Evolutionary conservation across 2,329 filamentous ascomycete genomes (phyloP).

Genomic region (Fusarium falciforme): DNA sequence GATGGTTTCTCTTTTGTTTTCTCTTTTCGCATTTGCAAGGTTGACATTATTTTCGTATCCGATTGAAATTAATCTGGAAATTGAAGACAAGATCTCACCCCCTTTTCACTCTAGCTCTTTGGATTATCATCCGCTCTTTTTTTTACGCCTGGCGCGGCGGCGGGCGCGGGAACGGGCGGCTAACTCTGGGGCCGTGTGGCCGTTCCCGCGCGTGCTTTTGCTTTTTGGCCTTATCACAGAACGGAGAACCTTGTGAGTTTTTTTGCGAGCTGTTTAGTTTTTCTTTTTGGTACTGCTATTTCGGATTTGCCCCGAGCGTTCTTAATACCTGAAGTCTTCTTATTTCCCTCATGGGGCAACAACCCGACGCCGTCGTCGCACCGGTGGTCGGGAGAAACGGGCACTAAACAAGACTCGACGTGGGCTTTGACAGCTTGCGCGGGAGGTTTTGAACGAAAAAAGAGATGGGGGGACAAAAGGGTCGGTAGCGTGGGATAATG

Average conservation of each 20-base stretch:
- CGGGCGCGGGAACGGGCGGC: slow-evolving; percentile 27
- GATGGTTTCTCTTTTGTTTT: slow-evolving; percentile 8
- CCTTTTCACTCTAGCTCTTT: neutral
- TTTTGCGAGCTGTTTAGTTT: neutral
- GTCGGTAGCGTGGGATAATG: neutral
- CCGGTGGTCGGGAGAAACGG: slow-evolving; percentile 1
- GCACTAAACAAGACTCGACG: neutral
- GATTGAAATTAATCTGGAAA: neutral
- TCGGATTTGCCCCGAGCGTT: neutral
- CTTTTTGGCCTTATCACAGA: slow-evolving; percentile 14
- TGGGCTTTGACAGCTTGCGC: neutral
- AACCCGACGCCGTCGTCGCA: neutral
- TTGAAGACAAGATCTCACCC: neutral
- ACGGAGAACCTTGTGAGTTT: slow-evolving; percentile 2
- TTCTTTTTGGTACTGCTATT: neutral
- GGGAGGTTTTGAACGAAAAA: neutral
- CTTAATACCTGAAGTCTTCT: neutral
- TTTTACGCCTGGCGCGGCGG: neutral
- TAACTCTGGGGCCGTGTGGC: slow-evolving; percentile 33
- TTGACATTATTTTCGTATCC: neutral
- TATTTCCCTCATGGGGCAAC: neutral
- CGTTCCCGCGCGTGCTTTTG: slow-evolving; percentile 26
- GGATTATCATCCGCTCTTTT: neutral
- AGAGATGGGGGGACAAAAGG: neutral
- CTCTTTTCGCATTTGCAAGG: slow-evolving; percentile 19